phyloP scores from a whole-genome alignment of 495 filamentous ascomycete species.

The Hypoxylon intermedium region DNA sequence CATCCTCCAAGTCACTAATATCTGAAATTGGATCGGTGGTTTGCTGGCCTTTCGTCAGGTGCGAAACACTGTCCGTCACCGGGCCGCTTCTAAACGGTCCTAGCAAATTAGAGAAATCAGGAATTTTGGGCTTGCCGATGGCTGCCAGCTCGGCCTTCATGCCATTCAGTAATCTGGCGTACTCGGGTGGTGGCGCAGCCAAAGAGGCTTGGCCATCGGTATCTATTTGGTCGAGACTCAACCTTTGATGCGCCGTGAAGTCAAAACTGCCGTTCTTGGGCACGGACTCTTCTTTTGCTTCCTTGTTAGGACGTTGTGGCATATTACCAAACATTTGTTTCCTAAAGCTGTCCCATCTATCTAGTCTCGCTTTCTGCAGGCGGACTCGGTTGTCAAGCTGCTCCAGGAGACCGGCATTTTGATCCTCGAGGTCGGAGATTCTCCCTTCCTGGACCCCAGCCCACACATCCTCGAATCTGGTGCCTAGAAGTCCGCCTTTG shows the following conservation, averaged over 20 bases:
- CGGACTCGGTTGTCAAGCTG: slow-evolving; percentile 68
- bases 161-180: slow-evolving; percentile 50
- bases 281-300: slow-evolving; percentile 28
- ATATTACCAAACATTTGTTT: slow-evolving; percentile 52
- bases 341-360: slow-evolving; percentile 75
- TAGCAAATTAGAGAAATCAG: slow-evolving; percentile 32
- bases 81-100: slow-evolving; percentile 10
- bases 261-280: slow-evolving; percentile 55
- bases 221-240: slow-evolving; percentile 40
- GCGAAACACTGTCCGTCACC: slow-evolving; percentile 1
- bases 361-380: slow-evolving; percentile 67
- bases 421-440: slow-evolving; percentile 57
- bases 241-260: slow-evolving; percentile 55
- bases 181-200: slow-evolving; percentile 44
- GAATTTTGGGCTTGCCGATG: slow-evolving; percentile 36
- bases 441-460: slow-evolving; percentile 61
- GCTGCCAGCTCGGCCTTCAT: slow-evolving; percentile 51
- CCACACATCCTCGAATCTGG: slow-evolving; percentile 73
- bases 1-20: slow-evolving; percentile 54
- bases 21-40: slow-evolving; percentile 51
- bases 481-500: slow-evolving; percentile 68
- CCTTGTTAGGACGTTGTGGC: slow-evolving; percentile 30
- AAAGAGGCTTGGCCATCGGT: slow-evolving; percentile 8
- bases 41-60: slow-evolving; percentile 13
- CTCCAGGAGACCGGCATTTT: slow-evolving; percentile 58